A percentile compares a stretch with the other conserved stretches of the same genome.
phyloP scores from a whole-genome alignment of 2,329 filamentous ascomycete species.

The Beauveria medogensis region DNA sequence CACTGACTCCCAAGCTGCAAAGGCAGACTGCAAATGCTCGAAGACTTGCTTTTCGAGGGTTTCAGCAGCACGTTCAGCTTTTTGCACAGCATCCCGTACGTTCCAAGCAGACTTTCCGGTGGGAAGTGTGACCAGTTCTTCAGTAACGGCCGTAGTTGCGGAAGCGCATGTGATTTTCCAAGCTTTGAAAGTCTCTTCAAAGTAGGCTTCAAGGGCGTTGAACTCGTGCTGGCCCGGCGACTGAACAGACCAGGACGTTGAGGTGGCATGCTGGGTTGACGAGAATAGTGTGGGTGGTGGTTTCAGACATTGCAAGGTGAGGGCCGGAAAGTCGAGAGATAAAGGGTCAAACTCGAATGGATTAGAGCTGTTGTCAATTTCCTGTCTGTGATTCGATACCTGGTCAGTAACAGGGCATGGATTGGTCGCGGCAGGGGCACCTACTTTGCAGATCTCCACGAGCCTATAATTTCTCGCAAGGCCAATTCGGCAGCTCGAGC shows the following conservation, averaged over 20 bases:
- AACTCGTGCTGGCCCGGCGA: conserved; percentile 68
- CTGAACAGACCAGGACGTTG: conserved; percentile 72
- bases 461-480: conserved; percentile 72
- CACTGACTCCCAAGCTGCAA: conserved; percentile 65
- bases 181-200: conserved; percentile 57
- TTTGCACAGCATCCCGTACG: conserved; percentile 38
- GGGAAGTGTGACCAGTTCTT: conserved; percentile 45
- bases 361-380: conserved; percentile 45
- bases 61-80: conserved; percentile 44
- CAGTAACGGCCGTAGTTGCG: conserved; percentile 39
- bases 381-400: conserved; percentile 32
- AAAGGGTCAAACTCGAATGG: conserved; percentile 79
- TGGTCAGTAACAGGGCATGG: conserved; percentile 12
- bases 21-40: conserved; percentile 71
- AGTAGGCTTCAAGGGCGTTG: conserved; percentile 59
- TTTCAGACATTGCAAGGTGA: conserved; percentile 74
- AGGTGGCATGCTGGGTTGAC: conserved; percentile 67
- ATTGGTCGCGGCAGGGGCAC: conserved; percentile 27
- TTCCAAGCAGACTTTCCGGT: conserved; percentile 30
- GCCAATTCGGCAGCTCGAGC: conserved; percentile 78
- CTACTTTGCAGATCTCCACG: conserved; percentile 75
- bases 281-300: conserved; percentile 77
- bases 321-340: conserved; percentile 74
- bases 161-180: conserved; percentile 51
- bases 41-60: conserved; percentile 60